Percentiles rank a stretch among this genome's conserved stretches.
Evolutionary conservation across 73 alveolate species (phyloP).

Genomic region (Stentor coeruleus): DNA sequence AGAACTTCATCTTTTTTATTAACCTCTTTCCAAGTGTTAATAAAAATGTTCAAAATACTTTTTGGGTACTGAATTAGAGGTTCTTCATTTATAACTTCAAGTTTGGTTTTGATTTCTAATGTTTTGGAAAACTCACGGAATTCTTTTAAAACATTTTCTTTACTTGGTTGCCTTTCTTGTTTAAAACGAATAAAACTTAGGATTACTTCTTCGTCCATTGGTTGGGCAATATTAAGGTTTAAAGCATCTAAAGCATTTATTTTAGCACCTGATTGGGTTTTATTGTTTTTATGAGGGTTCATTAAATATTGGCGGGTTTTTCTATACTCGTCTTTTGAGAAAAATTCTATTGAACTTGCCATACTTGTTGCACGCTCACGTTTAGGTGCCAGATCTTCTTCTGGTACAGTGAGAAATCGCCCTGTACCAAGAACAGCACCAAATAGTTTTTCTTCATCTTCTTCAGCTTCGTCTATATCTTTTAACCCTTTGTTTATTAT

Average conservation of each 20-base stretch:
- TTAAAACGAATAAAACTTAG: background rate
- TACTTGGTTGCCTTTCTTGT: background rate
- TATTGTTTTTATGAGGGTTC: background rate
- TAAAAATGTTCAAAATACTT: background rate
- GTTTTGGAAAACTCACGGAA: background rate
- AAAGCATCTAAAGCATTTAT: background rate
- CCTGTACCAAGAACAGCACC: slow-evolving; percentile 18
- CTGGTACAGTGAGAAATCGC: background rate
- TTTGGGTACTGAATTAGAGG: background rate
- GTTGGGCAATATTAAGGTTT: background rate
- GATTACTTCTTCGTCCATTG: background rate
- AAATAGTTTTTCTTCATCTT: slow-evolving; percentile 5
- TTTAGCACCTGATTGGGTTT: background rate
- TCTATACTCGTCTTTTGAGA: slow-evolving; percentile 3
- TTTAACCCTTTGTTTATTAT: background rate
- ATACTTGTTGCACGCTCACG: background rate
- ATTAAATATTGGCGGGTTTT: background rate
- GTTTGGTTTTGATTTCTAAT: background rate
- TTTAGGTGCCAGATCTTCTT: background rate
- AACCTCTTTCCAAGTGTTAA: background rate
- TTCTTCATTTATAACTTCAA: background rate
- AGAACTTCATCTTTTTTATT: no score
- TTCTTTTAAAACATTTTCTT: background rate
- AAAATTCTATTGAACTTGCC: background rate
- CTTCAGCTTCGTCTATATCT: slow-evolving; percentile 5